These are phyloP conservation scores for Chlorophyllum brunneum DNA, from an alignment of 768 basidiomycete genomes.

Conservation along the genomic window DNA sequence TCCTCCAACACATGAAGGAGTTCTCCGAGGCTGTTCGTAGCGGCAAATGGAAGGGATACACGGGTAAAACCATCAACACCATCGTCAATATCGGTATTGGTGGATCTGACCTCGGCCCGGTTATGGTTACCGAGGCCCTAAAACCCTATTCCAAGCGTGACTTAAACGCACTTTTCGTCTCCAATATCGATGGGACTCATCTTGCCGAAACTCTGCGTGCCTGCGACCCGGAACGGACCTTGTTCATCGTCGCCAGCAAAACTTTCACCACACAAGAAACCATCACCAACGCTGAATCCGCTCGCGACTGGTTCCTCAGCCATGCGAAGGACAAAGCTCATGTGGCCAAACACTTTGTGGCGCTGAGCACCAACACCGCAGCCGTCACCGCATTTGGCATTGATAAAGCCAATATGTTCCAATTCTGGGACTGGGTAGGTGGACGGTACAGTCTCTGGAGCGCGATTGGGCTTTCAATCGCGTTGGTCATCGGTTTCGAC, in stretches of 20 bases:
- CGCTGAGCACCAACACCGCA: constrained; percentile 93
- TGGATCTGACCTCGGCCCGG: constrained; percentile 95
- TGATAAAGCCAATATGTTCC: constrained; percentile 91
- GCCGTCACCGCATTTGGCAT: constrained; percentile 95
- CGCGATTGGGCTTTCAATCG: constrained; percentile 94
- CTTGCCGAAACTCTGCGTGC: constrained; percentile 80
- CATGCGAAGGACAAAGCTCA: constrained; percentile 82
- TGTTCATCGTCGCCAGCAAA: constrained; percentile 99
- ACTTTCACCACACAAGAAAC: constrained; percentile 99
- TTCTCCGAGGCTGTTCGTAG: constrained; percentile 83
- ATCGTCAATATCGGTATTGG: constrained; percentile 99
- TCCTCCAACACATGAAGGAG: constrained; percentile 86
- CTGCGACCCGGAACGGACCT: constrained; percentile 87
- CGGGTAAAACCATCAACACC: constrained; percentile 89
- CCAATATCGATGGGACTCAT: constrained; percentile 98
- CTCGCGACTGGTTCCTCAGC: constrained; percentile 90
- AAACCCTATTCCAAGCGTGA: constrained; percentile 90
- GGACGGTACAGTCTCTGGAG: constrained; percentile 98
- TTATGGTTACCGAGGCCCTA: constrained; percentile 98
- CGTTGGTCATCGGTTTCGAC: constrained; percentile 88
- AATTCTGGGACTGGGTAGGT: constrained; percentile 99
- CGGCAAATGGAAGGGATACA: constrained; percentile 95
- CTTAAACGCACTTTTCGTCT: constrained; percentile 84
- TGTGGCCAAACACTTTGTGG: constrained; percentile 98
- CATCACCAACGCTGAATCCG: constrained; percentile 95